A percentile compares a stretch with the other conserved stretches of the same genome.
These are phyloP conservation scores for Saccharomycopsis babjevae DNA, from an alignment of 805 yeast species.

Conservation along the genomic window DNA sequence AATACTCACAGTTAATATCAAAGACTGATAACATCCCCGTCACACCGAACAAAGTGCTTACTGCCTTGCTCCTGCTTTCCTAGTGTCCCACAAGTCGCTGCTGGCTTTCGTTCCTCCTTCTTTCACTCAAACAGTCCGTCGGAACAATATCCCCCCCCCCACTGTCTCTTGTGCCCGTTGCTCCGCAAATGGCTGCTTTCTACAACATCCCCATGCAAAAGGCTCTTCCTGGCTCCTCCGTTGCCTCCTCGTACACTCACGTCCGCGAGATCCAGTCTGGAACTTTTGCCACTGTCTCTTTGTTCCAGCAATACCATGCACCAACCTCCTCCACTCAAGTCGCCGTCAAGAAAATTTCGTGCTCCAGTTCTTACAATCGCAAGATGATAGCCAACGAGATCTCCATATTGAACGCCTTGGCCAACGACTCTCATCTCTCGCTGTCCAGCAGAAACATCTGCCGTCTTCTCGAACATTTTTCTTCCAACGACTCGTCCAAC, in stretches of 20 bases:
- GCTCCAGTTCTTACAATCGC: conserved; percentile 28
- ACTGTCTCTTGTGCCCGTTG: background rate
- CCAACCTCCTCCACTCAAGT: conserved; percentile 25
- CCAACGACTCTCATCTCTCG: background rate
- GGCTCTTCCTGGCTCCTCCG: background rate
- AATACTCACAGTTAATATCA: too few species aligned
- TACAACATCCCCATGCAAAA: background rate
- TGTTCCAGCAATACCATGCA: conserved; percentile 34
- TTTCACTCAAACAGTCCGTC: background rate
- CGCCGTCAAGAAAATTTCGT: conserved; percentile 46
- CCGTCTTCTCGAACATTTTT: conserved; percentile 46
- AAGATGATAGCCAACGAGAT: conserved; percentile 48
- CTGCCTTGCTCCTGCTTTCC: too few species aligned
- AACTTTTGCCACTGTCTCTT: conserved; percentile 50
- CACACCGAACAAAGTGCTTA: too few species aligned
- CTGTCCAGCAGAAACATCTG: conserved; percentile 34
- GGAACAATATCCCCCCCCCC: background rate
- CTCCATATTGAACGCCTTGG: conserved; percentile 21
- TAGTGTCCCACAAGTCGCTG: too few species aligned
- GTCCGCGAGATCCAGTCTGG: conserved; percentile 36
- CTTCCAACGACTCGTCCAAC: conserved; percentile 33
- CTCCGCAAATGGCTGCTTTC: background rate
- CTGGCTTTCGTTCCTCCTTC: background rate
- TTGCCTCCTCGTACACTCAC: background rate
- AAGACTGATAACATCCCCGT: too few species aligned